phyloP scores from a whole-genome alignment of 257 asterid genomes.

The Solanum paucissectum region DNA sequence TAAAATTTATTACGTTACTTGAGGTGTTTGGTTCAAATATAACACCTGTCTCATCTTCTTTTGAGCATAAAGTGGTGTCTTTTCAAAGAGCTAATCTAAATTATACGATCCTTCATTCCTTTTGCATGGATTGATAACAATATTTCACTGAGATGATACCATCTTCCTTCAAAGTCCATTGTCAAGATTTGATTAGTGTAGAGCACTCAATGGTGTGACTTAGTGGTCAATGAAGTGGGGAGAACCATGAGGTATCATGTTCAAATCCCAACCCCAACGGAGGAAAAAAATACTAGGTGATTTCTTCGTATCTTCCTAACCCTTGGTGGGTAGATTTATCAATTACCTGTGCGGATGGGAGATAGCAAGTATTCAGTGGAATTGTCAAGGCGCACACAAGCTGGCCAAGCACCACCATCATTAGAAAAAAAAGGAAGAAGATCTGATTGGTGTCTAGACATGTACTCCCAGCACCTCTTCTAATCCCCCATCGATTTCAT shows the following conservation, averaged over 20 bases:
- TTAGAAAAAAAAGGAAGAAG: neutral
- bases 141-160: neutral
- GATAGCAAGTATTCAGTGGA: neutral
- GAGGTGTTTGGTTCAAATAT: neutral
- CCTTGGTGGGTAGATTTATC: neutral
- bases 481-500: neutral
- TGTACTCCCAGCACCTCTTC: neutral
- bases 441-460: neutral
- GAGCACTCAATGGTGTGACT: neutral
- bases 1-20: neutral
- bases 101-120: neutral
- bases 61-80: neutral
- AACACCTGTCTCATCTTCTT: neutral
- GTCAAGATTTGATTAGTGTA: neutral
- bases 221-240: neutral
- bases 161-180: neutral
- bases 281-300: neutral
- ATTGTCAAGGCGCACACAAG: neutral
- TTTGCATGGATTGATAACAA: neutral
- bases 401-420: too few species aligned
- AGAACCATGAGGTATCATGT: neutral
- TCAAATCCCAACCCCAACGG: neutral
- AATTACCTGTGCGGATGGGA: neutral
- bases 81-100: neutral
- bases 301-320: neutral